Percentiles rank a stretch among this genome's conserved stretches.
Evolutionary conservation across 2,329 filamentous ascomycete genomes (phyloP).

Genomic region (Verticillium isaacii): DNA sequence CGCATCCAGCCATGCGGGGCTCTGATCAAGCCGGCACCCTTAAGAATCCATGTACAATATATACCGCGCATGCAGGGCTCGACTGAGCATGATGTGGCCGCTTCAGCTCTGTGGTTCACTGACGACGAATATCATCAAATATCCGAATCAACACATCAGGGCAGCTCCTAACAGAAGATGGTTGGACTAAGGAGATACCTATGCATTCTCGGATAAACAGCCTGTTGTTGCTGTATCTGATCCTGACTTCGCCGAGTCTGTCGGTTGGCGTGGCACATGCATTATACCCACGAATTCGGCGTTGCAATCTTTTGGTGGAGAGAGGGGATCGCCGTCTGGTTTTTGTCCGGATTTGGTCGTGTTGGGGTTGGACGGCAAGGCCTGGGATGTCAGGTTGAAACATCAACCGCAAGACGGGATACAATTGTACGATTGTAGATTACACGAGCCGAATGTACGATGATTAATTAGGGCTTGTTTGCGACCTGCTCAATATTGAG

Average conservation of each 20-base stretch:
- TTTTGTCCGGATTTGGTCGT: background rate
- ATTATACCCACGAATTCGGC: background rate
- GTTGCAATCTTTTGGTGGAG: background rate
- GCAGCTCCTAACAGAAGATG: background rate
- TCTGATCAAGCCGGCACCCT: slow-evolving; percentile 12
- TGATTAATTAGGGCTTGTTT: background rate
- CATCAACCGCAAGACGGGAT: background rate
- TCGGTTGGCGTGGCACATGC: background rate
- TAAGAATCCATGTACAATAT: background rate
- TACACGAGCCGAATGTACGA: background rate
- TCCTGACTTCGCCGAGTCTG: background rate
- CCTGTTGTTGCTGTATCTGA: background rate
- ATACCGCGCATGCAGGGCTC: background rate
- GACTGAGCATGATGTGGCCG: background rate
- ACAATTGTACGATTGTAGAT: background rate
- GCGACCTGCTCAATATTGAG: too few relatives aligned
- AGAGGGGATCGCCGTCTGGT: background rate
- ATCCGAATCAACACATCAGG: background rate
- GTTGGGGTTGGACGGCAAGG: background rate
- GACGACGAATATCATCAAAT: background rate
- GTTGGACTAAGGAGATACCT: background rate
- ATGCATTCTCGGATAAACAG: background rate
- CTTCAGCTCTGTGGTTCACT: background rate
- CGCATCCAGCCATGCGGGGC: slow-evolving; percentile 17
- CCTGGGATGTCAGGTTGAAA: background rate